A percentile compares a stretch with the other conserved stretches of the same genome.
phyloP scores from a whole-genome alignment of 768 basidiomycete genomes.

The Chiua virens region DNA sequence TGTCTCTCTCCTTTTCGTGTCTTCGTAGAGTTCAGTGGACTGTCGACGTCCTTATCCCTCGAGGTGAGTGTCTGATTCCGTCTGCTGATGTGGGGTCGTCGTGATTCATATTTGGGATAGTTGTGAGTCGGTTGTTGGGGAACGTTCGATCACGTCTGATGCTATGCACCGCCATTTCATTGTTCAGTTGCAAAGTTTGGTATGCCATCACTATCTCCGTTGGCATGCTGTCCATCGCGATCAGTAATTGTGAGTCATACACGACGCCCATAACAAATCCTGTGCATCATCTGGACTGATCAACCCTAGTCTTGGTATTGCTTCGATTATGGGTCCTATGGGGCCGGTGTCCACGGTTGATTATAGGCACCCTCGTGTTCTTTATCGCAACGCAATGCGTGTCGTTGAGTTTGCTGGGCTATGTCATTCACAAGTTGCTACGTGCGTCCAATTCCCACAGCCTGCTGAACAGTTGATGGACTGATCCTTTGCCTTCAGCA shows the following conservation, averaged over 20 bases:
- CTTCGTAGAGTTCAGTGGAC: conserved; percentile 25
- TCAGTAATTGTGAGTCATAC: conserved; percentile 35
- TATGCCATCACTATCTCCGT: conserved; percentile 20
- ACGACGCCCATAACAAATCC: neutral
- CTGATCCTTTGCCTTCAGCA: conserved; percentile 8
- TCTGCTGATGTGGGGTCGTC: too few relatives aligned
- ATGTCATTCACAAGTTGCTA: conserved; percentile 25
- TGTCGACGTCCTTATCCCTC: conserved; percentile 7
- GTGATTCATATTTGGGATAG: conserved; percentile 1
- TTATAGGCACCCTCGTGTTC: conserved; percentile 29
- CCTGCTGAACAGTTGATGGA: neutral
- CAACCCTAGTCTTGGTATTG: conserved; percentile 36
- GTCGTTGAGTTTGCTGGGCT: conserved; percentile 21
- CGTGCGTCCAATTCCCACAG: conserved; percentile 20
- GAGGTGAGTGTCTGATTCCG: conserved; percentile 9
- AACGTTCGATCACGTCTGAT: neutral
- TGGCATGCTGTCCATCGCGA: conserved; percentile 36
- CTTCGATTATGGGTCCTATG: conserved; percentile 42
- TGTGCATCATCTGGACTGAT: conserved; percentile 3
- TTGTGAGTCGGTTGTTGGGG: conserved; percentile 12
- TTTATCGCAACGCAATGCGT: conserved; percentile 32
- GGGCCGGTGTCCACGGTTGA: conserved; percentile 25
- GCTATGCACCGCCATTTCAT: neutral
- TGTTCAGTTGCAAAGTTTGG: conserved; percentile 27
- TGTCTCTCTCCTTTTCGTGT: too few relatives aligned